Percentiles rank a stretch among this genome's conserved stretches.
Conservation (phyloP, 805 yeast genomes). For the Metschnikowia arizonensis region DNA sequence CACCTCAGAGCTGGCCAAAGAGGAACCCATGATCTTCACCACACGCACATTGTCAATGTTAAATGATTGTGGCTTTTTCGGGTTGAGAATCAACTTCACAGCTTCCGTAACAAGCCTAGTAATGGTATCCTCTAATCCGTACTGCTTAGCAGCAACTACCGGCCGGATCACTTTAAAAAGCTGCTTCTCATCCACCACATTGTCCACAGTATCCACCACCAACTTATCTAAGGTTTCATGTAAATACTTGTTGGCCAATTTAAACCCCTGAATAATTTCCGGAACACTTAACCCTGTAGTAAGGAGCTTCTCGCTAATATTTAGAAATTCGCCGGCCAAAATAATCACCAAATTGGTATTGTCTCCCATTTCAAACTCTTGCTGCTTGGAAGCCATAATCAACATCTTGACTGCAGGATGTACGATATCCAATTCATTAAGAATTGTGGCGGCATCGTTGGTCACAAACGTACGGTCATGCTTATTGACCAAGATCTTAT, state of each 20-base stretch:
- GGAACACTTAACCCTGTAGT: conserved; percentile 84
- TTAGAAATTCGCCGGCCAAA: conserved; percentile 87
- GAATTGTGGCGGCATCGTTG: conserved; percentile 97
- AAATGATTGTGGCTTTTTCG: conserved; percentile 58
- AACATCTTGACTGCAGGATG: conserved; percentile 96
- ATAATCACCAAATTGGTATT: conserved; percentile 88
- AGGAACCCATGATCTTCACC: conserved; percentile 93
- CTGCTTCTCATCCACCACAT: conserved; percentile 50
- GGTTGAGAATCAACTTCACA: conserved; percentile 68
- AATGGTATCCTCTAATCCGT: conserved; percentile 77
- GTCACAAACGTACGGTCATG: conserved; percentile 84
- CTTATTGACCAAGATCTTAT: conserved; percentile 89
- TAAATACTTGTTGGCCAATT: conserved; percentile 76
- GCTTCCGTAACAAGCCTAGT: conserved; percentile 82
- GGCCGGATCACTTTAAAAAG: conserved; percentile 74
- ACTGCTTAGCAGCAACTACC: conserved; percentile 89
- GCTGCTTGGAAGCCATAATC: conserved; percentile 96
- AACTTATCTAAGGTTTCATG: conserved; percentile 62
- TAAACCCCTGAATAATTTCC: conserved; percentile 91
- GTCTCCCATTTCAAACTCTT: conserved; percentile 96
- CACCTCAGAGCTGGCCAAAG: conserved; percentile 69
- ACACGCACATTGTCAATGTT: conserved; percentile 93
- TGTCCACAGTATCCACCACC: conserved; percentile 57
- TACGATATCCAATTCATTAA: conserved; percentile 86
- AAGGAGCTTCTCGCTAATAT: conserved; percentile 79